phyloP scores from a whole-genome alignment of 306 rosid genomes.

The Vicia faba region DNA sequence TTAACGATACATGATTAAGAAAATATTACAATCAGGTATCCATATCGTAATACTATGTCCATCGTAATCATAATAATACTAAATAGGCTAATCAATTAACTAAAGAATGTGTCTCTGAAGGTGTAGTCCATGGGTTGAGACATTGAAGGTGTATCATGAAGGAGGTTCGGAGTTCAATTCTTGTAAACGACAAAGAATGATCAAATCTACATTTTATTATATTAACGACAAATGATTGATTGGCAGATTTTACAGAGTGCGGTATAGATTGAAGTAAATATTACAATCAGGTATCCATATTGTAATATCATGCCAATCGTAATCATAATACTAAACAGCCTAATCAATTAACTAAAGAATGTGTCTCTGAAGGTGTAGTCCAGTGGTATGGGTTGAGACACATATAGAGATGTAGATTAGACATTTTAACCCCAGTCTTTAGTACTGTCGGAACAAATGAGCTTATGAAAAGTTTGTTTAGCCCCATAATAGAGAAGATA shows the following conservation, averaged over 20 bases:
- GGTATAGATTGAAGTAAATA: background rate
- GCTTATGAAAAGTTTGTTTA: conserved; percentile 3
- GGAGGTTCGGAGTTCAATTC: background rate
- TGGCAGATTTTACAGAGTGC: too few species aligned
- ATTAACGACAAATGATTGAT: background rate
- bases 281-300: background rate
- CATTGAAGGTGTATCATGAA: background rate
- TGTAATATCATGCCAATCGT: conserved; percentile 1
- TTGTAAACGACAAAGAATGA: background rate
- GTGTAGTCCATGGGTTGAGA: background rate
- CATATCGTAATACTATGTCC: conserved; percentile 1
- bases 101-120: background rate
- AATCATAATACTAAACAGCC: conserved; percentile 18
- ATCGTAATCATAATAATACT: background rate
- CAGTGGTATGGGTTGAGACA: background rate
- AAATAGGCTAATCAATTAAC: conserved; percentile 26
- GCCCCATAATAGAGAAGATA: background rate
- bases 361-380: background rate
- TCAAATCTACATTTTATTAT: background rate
- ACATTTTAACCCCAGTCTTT: background rate
- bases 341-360: conserved; percentile 15
- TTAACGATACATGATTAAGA: conserved; percentile 7
- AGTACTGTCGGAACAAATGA: background rate
- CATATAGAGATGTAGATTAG: background rate
- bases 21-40: background rate